phyloP scores from a whole-genome alignment of 2,329 filamentous ascomycete genomes.

The Clathrospora elynae region DNA sequence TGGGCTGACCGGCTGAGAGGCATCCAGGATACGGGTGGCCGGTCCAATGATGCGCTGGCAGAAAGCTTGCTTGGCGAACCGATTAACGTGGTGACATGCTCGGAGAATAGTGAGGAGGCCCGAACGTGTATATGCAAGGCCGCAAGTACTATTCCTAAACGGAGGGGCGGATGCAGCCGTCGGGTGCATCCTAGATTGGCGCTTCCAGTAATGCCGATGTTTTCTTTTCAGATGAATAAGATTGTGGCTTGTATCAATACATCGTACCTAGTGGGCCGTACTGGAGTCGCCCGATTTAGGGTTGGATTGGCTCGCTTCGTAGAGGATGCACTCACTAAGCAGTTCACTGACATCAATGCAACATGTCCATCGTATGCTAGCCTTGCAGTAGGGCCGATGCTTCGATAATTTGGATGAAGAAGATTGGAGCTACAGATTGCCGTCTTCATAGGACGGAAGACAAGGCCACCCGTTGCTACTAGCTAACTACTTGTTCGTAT shows the following conservation, averaged over 20 bases:
- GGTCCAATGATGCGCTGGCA: slow-evolving; percentile 16
- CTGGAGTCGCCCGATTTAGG: not conserved
- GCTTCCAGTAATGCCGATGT: not conserved
- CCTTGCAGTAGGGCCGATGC: slow-evolving; percentile 14
- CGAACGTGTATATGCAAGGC: slow-evolving; percentile 21
- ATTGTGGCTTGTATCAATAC: slow-evolving; percentile 18
- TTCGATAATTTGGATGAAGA: slow-evolving; percentile 10
- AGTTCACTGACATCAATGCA: slow-evolving; percentile 1
- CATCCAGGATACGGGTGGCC: slow-evolving; percentile 3
- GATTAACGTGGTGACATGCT: slow-evolving; percentile 14
- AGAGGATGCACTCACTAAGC: not conserved
- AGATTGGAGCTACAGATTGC: slow-evolving; percentile 6
- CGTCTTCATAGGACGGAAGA: slow-evolving; percentile 7
- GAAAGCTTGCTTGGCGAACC: slow-evolving; percentile 18
- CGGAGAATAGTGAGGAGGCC: slow-evolving; percentile 34
- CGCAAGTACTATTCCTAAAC: slow-evolving; percentile 11
- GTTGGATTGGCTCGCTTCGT: slow-evolving; percentile 14
- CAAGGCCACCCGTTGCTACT: slow-evolving; percentile 2
- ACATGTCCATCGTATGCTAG: not conserved
- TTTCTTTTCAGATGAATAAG: slow-evolving; percentile 25
- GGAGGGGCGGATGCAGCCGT: slow-evolving; percentile 14
- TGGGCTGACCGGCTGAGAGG: slow-evolving; percentile 3
- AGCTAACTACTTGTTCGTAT: slow-evolving; percentile 6
- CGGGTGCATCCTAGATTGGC: slow-evolving; percentile 13
- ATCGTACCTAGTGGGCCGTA: not conserved